Evolutionary conservation across 2,329 filamentous ascomycete genomes (phyloP).

Genomic region (Aspergillus tubingensis): DNA sequence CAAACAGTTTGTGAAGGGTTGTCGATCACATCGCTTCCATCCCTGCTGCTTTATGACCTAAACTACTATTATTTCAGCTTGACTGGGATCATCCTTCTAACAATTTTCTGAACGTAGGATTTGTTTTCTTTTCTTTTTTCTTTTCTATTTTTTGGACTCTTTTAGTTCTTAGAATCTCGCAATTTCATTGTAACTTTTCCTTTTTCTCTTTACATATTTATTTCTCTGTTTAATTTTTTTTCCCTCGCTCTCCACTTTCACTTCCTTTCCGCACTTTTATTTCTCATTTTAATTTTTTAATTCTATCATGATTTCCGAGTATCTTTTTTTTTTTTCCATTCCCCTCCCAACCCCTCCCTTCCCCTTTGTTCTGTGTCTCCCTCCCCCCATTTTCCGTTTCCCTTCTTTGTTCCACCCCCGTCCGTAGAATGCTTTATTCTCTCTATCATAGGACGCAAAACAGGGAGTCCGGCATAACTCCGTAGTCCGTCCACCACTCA

Average conservation of each 20-base stretch:
- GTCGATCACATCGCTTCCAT: slow-evolving; percentile 2
- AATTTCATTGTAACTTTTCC: no score
- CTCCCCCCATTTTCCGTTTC: background rate
- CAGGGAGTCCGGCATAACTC: background rate
- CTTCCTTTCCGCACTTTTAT: no score
- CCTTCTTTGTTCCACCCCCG: background rate
- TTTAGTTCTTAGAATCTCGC: no score
- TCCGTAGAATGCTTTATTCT: background rate
- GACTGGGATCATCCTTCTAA: background rate
- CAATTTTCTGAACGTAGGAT: no score
- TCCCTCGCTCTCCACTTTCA: no score
- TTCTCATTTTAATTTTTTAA: no score
- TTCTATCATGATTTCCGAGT: no score
- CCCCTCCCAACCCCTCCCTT: background rate
- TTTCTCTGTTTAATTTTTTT: no score
- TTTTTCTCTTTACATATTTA: no score
- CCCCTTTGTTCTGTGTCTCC: background rate
- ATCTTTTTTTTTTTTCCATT: background rate
- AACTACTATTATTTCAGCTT: background rate
- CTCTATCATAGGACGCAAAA: background rate
- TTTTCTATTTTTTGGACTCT: background rate
- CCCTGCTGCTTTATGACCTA: background rate
- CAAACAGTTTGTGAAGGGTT: background rate
- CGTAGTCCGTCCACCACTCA: background rate
- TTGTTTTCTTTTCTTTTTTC: background rate